A percentile compares a stretch with the other conserved stretches of the same genome.
Conservation (phyloP, 1,139 yeast species). For the Scheffersomyces lignicola region DNA sequence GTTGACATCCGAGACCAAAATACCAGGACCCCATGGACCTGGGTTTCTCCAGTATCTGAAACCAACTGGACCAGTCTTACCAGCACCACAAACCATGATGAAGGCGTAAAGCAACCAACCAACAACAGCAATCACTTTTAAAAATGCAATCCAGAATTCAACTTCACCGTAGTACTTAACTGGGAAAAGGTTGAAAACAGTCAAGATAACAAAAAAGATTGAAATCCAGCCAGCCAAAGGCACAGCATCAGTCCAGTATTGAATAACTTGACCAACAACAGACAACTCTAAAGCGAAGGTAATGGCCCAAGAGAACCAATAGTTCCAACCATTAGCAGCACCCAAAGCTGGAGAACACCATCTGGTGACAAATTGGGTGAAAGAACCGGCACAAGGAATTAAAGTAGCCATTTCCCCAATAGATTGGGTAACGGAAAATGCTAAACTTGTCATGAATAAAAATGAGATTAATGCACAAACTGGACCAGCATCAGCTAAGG, state of each 20-base stretch:
- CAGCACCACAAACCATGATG: constrained; percentile 74
- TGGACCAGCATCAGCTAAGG: constrained; percentile 66
- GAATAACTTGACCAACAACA: constrained; percentile 73
- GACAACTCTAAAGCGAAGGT: constrained; percentile 82
- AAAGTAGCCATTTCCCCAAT: constrained; percentile 78
- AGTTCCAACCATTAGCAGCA: constrained; percentile 79
- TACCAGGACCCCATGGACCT: constrained; percentile 80
- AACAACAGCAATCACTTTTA: constrained; percentile 68
- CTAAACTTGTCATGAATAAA: constrained; percentile 64
- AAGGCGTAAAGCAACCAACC: constrained; percentile 72
- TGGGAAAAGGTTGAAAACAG: constrained; percentile 38
- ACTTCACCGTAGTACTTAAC: constrained; percentile 48
- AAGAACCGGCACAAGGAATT: constrained; percentile 68
- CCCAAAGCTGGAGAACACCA: constrained; percentile 73
- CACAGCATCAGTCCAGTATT: constrained; percentile 72
- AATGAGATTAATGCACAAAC: constrained; percentile 67
- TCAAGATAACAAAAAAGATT: constrained; percentile 52
- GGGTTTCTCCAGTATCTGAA: constrained; percentile 93
- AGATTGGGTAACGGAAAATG: constrained; percentile 65
- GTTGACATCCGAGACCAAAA: constrained; percentile 40
- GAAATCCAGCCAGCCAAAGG: constrained; percentile 79
- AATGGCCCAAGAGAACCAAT: constrained; percentile 87
- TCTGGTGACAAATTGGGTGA: constrained; percentile 54
- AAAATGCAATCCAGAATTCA: constrained; percentile 54
- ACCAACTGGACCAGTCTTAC: constrained; percentile 68